Evolutionary conservation across 1,139 yeast species (phyloP), one percentile per base, ranked within the genome.

Genomic region (Kurtzmaniella natalensis): DNA sequence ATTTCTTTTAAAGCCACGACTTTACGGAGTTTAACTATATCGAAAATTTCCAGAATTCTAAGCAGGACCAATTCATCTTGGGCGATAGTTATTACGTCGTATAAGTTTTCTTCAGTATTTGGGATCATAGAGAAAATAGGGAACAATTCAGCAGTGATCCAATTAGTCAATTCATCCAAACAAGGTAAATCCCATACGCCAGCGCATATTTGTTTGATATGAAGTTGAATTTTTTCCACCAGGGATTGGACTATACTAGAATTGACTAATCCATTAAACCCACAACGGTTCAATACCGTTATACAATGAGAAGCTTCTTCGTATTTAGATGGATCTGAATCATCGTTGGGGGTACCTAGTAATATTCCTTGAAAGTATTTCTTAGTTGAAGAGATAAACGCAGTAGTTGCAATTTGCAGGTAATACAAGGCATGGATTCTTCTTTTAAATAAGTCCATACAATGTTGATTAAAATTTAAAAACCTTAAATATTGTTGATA

Each of bases 1-100:
- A 89, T 55, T 48, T 89, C 97, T 18, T 66, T 57, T 16, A 89
- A 56, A 0, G 92, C 83, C 2, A 70, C 64, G n/a, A 15, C n/a
- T 18, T 52, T 52, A 1, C 94, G 77, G 2, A 53, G 45, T 3
- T 63, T 50, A 1, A 85, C 76, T 28, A 88, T 71, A 18, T 76
- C 78, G 48, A 73, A 85, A 14, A 85, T 72, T 50, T 89, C 94
- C 1, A 54, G 48, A 1, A 74, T 76, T 38, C 96, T 55, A 23
- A 79, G 52, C 15, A 66, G 57, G 0, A 74, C 67, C 22, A 78
- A 50, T 40, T 73, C 74, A 39, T 58, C 64, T 41, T 67, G 57
- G 38, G 74, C 58, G 14, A 72, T 63, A 34, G 58, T 57, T n/a
- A 59, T 51, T 25, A 69, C 48, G 31, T 66, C 63, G 30, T 48